Evolutionary conservation across 441 rosid species (phyloP), one percentile per base, ranked within the genome.

Genomic region (Syzygium malaccense): DNA sequence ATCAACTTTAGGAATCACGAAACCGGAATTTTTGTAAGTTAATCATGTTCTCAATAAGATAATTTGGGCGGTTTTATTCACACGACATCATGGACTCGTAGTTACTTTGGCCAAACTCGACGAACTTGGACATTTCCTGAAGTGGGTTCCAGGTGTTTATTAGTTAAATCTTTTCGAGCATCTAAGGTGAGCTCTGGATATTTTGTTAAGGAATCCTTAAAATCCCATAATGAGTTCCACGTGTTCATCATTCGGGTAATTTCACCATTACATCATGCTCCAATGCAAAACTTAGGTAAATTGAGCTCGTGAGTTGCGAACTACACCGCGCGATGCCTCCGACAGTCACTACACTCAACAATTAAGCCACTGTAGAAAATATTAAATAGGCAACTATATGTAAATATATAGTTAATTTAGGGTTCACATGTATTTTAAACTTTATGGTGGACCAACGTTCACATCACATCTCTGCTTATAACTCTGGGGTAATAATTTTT

Each of bases 371-470:
- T 41, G n/a, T 75, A 12, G 48, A 66, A 66, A 66, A 66, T 30
- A 66, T 66, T 11, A 37, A 71, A 71, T 37, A 33, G 7, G 45
- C 18, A 68, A 32, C 8, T 68, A 1, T 12, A 25, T 71, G 37
- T 41, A 23, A 28, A 25, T 41, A 75, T 75, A 75, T 6, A 41
- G 18, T 23, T 6, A 41, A 10, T 23, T 75, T 26, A 75, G 83
- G 83, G 53, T 23, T 75, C 83, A 75, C 83, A 75, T 75, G 83
- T 41, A 23, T 51, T 51, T 41, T 48, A 41, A 23, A 41, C 83
- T 75, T 75, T 75, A 13, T 75, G 83, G 83, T 75, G 83, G 83
- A 51, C 83, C 83, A 75, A 75, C 83, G 51, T 41, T 75, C 83
- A 75, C 83, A 75, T 75, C 83, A 75, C 83, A 75, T 75, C 83